phyloP scores from a whole-genome alignment of 2,329 filamentous ascomycete genomes.

The Herpotrichia juniperi region DNA sequence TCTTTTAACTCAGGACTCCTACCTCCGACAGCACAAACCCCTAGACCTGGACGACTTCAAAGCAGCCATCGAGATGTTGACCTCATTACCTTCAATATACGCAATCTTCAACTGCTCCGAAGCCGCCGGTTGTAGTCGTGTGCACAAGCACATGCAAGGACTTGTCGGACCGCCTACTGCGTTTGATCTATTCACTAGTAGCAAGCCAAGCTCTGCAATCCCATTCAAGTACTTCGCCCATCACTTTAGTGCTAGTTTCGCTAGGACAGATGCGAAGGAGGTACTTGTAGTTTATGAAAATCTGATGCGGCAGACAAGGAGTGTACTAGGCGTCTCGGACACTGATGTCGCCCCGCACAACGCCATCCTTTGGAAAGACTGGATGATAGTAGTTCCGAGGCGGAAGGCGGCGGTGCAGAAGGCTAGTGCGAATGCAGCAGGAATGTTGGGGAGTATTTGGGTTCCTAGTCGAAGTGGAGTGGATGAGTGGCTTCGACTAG shows the following conservation, averaged over 20 bases:
- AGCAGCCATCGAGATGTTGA: constrained; percentile 45
- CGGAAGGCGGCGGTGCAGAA: constrained; percentile 41
- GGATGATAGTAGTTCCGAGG: constrained; percentile 57
- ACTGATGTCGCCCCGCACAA: constrained; percentile 53
- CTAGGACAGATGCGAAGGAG: constrained; percentile 5
- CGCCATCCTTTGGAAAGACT: constrained; percentile 50
- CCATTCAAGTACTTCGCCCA: constrained; percentile 47
- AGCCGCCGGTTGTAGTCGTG: constrained; percentile 52
- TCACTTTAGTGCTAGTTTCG: constrained; percentile 30
- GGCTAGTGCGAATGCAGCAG: constrained; percentile 52
- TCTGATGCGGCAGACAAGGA: constrained; percentile 22
- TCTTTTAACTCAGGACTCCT: constrained; percentile 55
- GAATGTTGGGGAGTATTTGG: constrained; percentile 56
- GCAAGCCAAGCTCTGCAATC: constrained; percentile 24
- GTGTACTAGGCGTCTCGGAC: constrained; percentile 12
- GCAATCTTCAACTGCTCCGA: constrained; percentile 57
- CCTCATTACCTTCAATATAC: constrained; percentile 38
- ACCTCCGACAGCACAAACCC: constrained; percentile 53
- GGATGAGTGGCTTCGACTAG: constrained; percentile 47
- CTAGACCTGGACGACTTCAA: constrained; percentile 49
- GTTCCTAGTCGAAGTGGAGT: constrained; percentile 41
- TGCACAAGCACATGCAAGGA: constrained; percentile 59
- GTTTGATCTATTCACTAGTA: constrained; percentile 30
- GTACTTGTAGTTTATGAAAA: constrained; percentile 23
- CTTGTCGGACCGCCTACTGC: constrained; percentile 42